phyloP scores from a whole-genome alignment of 139 green algal genomes.

The Limnomonas spitsbergensis region DNA sequence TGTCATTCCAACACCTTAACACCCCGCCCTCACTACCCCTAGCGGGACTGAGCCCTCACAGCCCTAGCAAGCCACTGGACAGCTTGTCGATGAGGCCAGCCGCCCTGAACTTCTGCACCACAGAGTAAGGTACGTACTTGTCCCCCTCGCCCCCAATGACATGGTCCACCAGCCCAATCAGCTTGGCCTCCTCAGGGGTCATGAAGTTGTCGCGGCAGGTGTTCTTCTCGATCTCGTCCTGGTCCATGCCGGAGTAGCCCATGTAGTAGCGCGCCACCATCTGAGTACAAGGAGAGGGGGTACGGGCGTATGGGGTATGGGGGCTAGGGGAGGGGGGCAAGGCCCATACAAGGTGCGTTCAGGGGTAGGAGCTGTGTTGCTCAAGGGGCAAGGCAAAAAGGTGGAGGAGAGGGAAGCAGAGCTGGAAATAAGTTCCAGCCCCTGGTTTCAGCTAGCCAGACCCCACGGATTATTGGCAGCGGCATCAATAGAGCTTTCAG shows the following conservation, averaged over 20 bases:
- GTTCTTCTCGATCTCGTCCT: constrained; percentile 73
- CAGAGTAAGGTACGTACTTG: constrained; percentile 32
- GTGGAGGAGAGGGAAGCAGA: not conserved
- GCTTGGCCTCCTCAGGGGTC: constrained; percentile 62
- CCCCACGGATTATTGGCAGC: too few species aligned
- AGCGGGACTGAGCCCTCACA: too few species aligned
- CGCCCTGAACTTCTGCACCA: constrained; percentile 28
- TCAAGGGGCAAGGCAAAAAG: too few species aligned
- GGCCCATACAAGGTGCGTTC: not conserved
- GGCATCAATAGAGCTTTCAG: too few species aligned
- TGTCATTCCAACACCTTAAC: too few species aligned
- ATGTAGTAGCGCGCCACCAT: constrained; percentile 71
- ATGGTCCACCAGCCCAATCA: constrained; percentile 49
- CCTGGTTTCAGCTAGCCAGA: too few species aligned
- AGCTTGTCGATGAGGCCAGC: constrained; percentile 44
- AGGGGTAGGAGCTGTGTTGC: too few species aligned
- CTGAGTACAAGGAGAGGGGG: too few species aligned
- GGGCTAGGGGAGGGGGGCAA: not conserved
- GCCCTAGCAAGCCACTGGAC: not conserved
- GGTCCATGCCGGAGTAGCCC: constrained; percentile 67
- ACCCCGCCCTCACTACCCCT: too few species aligned
- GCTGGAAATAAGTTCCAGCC: too few species aligned
- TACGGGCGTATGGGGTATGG: not conserved
- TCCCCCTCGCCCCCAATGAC: constrained; percentile 36
- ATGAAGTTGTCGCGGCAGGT: constrained; percentile 86